A percentile compares a stretch with the other conserved stretches of the same genome.
Evolutionary conservation across 495 filamentous ascomycete genomes (phyloP).

Genomic region (Neurospora sp.): DNA sequence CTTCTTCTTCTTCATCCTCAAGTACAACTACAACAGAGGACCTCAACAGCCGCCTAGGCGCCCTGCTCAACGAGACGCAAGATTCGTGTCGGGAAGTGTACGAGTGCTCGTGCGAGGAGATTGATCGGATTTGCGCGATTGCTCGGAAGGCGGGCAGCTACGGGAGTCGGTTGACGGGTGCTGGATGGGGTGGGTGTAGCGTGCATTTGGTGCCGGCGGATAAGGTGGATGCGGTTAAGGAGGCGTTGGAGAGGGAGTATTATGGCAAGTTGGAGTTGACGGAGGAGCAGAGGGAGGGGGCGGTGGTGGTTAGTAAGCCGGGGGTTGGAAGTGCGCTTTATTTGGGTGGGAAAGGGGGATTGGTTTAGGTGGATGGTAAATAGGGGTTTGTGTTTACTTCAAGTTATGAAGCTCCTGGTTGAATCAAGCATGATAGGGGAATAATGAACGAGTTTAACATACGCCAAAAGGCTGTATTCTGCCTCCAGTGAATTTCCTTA

Average conservation of each 20-base stretch:
- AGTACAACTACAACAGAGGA: constrained; percentile 21
- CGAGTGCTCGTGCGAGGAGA: constrained; percentile 81
- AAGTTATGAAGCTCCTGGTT: neutral
- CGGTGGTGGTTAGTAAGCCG: constrained; percentile 85
- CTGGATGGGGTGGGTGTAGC: constrained; percentile 93
- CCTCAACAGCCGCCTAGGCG: constrained; percentile 64
- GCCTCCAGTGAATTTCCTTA: neutral
- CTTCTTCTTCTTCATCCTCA: neutral
- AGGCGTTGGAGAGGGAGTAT: constrained; percentile 69
- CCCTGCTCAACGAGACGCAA: constrained; percentile 82
- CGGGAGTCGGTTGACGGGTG: constrained; percentile 83
- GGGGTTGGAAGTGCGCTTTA: constrained; percentile 56
- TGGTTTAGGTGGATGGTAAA: neutral
- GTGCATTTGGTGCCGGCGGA: constrained; percentile 85
- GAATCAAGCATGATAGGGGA: neutral
- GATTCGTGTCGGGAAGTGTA: constrained; percentile 73
- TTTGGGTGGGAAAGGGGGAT: constrained; percentile 16
- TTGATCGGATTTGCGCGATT: constrained; percentile 77
- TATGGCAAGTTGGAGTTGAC: constrained; percentile 69
- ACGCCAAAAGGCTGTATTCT: neutral
- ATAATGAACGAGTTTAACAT: neutral
- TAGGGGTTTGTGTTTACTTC: neutral
- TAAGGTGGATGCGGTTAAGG: constrained; percentile 71
- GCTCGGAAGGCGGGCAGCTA: constrained; percentile 69
- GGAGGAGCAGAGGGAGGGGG: constrained; percentile 61